A percentile compares a stretch with the other conserved stretches of the same genome.
These are phyloP conservation scores for Rubroboletus pulcherrimus DNA, from an alignment of 768 basidiomycete genomes.

Conservation along the genomic window DNA sequence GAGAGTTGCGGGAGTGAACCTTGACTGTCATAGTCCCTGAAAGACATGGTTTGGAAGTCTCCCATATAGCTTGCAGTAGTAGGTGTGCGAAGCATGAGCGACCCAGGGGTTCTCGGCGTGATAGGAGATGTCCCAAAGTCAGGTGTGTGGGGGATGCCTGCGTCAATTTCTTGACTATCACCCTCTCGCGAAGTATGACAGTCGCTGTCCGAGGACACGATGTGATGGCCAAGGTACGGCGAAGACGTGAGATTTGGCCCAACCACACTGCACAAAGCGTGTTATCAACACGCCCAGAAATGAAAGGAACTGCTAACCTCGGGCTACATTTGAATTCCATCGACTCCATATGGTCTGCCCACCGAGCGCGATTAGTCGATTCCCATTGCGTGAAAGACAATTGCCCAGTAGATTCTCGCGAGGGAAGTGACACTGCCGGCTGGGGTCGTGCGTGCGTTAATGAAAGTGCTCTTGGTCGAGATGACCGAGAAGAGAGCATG, in stretches of 20 bases:
- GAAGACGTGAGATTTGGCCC: conserved; percentile 10
- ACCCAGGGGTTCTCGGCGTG: conserved; percentile 48
- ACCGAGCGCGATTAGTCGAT: conserved; percentile 20
- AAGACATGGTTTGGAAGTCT: conserved; percentile 32
- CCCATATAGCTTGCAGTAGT: conserved; percentile 36
- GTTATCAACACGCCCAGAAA: conserved; percentile 3
- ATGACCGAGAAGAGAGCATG: conserved; percentile 5
- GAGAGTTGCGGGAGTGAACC: conserved; percentile 19
- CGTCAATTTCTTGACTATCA: conserved; percentile 36
- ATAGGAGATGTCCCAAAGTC: conserved; percentile 46
- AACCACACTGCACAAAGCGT: conserved; percentile 7
- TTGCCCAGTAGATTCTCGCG: conserved; percentile 28
- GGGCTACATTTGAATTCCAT: conserved; percentile 10
- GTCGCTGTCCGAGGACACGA: conserved; percentile 20
- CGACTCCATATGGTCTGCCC: conserved; percentile 14
- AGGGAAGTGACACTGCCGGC: conserved; percentile 14
- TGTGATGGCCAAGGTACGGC: conserved; percentile 8
- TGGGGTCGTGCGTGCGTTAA: conserved; percentile 26
- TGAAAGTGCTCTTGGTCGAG: conserved; percentile 30
- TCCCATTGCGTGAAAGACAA: conserved; percentile 28
- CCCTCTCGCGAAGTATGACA: conserved; percentile 14
- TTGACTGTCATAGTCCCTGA: conserved; percentile 22
- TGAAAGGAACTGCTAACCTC: conserved; percentile 12
- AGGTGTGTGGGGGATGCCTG: conserved; percentile 39
- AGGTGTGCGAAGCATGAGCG: conserved; percentile 49